These are phyloP conservation scores for Trypanosoma mega DNA, from an alignment of 208 protist genomes.

Conservation along the genomic window DNA sequence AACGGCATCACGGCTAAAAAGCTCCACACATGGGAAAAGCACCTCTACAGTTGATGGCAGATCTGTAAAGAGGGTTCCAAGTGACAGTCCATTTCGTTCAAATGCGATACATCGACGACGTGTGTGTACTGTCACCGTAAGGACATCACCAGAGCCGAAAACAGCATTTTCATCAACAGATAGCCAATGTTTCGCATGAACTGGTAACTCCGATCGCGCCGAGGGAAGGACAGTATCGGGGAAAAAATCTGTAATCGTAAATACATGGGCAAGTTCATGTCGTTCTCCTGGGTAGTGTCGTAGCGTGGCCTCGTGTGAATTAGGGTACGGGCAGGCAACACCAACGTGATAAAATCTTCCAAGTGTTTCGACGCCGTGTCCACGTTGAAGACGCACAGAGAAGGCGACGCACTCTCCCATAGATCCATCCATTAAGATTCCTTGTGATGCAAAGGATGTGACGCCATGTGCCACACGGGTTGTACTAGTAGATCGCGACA, in stretches of 20 bases:
- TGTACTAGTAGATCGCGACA: not conserved
- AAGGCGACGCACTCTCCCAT: conserved; percentile 67
- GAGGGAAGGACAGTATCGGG: conserved; percentile 27
- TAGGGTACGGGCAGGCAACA: conserved; percentile 34
- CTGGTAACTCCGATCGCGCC: conserved; percentile 40
- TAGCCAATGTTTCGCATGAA: conserved; percentile 64
- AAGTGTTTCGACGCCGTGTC: conserved; percentile 57
- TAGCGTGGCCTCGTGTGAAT: conserved; percentile 26
- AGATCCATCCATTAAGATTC: conserved; percentile 60
- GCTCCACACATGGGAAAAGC: conserved; percentile 82
- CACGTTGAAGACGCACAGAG: conserved; percentile 64
- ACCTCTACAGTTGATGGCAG: conserved; percentile 50
- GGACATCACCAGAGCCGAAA: conserved; percentile 83
- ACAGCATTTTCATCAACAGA: conserved; percentile 59
- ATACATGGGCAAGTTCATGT: conserved; percentile 38
- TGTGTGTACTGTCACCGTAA: conserved; percentile 74
- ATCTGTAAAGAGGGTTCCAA: conserved; percentile 63
- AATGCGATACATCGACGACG: conserved; percentile 62
- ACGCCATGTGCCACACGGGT: conserved; percentile 22
- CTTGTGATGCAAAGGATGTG: conserved; percentile 47
- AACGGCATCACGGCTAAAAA: conserved; percentile 71
- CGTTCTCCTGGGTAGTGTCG: conserved; percentile 46
- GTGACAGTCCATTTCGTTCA: conserved; percentile 70
- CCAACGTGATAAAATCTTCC: conserved; percentile 80
- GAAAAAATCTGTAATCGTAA: conserved; percentile 72